A percentile compares a stretch with the other conserved stretches of the same genome.
phyloP scores from a whole-genome alignment of 2,329 filamentous ascomycete species.

The Colletotrichum euphorbiae region DNA sequence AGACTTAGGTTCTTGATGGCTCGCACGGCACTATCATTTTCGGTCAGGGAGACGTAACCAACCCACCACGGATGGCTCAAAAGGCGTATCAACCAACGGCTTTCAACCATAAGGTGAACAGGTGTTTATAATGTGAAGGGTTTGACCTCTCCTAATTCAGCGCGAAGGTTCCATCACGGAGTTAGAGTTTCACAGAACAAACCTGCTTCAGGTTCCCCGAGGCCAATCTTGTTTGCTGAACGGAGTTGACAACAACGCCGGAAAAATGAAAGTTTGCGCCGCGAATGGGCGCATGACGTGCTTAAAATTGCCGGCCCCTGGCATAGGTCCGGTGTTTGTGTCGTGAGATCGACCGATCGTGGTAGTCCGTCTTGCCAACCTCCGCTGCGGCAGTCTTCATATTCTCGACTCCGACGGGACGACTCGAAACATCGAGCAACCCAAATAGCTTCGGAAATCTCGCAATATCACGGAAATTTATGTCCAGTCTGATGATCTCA shows the following conservation, averaged over 20 bases:
- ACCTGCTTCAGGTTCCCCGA: not conserved
- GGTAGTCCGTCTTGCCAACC: no score
- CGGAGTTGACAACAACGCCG: no score
- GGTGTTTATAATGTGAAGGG: not conserved
- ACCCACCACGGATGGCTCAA: conserved; percentile 7
- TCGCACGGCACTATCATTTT: conserved; percentile 8
- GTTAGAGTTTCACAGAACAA: not conserved
- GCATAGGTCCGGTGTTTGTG: no score
- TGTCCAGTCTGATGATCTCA: no score
- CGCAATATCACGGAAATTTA: no score
- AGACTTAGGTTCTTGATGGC: not conserved
- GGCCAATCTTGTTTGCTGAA: not conserved
- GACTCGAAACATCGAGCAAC: no score
- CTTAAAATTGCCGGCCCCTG: no score
- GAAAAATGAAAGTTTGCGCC: not conserved
- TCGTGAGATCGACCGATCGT: no score
- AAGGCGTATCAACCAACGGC: conserved; percentile 11
- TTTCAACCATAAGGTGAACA: conserved; percentile 7
- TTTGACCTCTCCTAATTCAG: not conserved
- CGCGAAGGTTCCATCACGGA: not conserved
- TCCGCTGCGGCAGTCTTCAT: no score
- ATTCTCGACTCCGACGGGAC: no score
- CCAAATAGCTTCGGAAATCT: no score
- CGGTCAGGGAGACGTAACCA: conserved; percentile 4
- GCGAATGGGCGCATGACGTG: not conserved